A percentile compares a stretch with the other conserved stretches of the same genome.
phyloP scores from a whole-genome alignment of 306 rosid species.

The Geum urbanum region DNA sequence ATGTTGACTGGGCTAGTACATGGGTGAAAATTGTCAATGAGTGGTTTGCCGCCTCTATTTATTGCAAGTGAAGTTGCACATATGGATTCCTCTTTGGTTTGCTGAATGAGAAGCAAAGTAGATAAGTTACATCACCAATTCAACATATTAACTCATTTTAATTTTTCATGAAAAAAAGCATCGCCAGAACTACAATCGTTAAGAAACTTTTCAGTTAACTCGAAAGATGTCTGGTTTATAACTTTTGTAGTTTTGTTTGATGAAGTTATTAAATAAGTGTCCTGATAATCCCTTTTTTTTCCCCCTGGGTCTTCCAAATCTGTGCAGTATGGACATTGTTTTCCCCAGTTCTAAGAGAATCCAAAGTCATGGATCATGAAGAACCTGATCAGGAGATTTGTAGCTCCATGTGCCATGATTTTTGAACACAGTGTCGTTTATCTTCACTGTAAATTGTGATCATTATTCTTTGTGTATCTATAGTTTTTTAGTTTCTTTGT shows the following conservation, averaged over 20 bases:
- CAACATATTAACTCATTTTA: not conserved
- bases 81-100: not conserved
- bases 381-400: slow-evolving; percentile 37
- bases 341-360: slow-evolving; percentile 56
- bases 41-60: slow-evolving; percentile 86
- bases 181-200: not conserved
- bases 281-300: not conserved
- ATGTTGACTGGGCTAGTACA: slow-evolving; percentile 86
- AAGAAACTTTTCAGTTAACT: not conserved
- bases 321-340: slow-evolving; percentile 79
- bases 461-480: slow-evolving; percentile 3
- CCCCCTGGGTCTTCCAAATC: not conserved
- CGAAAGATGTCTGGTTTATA: not conserved
- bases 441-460: not conserved
- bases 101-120: not conserved
- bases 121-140: not conserved
- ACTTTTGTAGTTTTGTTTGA: not conserved
- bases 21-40: slow-evolving; percentile 79
- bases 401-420: slow-evolving; percentile 40
- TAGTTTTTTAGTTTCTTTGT: not conserved
- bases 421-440: not conserved
- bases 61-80: slow-evolving; percentile 43
- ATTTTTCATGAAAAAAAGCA: not conserved
- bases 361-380: slow-evolving; percentile 37
- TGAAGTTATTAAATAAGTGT: not conserved